These are phyloP conservation scores for Canavalia gladiata DNA, from an alignment of 306 rosid species.

Conservation along the genomic window DNA sequence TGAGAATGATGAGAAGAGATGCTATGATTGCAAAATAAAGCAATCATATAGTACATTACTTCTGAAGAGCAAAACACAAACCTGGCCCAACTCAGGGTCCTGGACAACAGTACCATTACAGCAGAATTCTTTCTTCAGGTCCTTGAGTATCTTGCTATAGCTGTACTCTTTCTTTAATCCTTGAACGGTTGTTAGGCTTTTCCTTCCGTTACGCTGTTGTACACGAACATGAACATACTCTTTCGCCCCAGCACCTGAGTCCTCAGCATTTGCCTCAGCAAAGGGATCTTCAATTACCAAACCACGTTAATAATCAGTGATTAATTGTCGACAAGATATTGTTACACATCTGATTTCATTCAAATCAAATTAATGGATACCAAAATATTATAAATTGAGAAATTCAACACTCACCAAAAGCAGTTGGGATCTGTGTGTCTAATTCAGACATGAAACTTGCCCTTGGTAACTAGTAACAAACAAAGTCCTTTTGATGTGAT, in stretches of 20 bases:
- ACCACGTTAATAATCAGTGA: conserved; percentile 30
- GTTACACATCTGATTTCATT: not conserved
- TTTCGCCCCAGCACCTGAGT: conserved; percentile 66
- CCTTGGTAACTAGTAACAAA: conserved; percentile 43
- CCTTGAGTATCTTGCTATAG: conserved; percentile 66
- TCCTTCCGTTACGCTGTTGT: conserved; percentile 69
- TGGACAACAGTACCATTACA: conserved; percentile 71
- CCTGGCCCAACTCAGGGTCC: conserved; percentile 74
- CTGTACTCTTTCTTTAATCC: conserved; percentile 67
- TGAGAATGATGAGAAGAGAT: not conserved
- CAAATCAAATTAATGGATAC: not conserved
- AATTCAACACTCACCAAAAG: conserved; percentile 58
- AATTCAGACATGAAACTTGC: conserved; percentile 69
- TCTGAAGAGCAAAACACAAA: conserved; percentile 40
- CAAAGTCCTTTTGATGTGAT: conserved; percentile 38
- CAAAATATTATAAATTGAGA: not conserved
- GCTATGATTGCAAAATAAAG: not conserved
- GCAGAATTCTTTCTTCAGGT: conserved; percentile 67
- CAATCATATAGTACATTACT: not conserved
- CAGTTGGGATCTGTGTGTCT: conserved; percentile 49
- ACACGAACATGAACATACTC: conserved; percentile 68
- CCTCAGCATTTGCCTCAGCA: conserved; percentile 75
- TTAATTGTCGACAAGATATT: conserved; percentile 14
- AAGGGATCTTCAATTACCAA: conserved; percentile 60
- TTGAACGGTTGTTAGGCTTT: conserved; percentile 69